These are phyloP conservation scores for Pseudocercospora crystallina DNA, from an alignment of 2,329 filamentous ascomycete genomes.

Conservation along the genomic window DNA sequence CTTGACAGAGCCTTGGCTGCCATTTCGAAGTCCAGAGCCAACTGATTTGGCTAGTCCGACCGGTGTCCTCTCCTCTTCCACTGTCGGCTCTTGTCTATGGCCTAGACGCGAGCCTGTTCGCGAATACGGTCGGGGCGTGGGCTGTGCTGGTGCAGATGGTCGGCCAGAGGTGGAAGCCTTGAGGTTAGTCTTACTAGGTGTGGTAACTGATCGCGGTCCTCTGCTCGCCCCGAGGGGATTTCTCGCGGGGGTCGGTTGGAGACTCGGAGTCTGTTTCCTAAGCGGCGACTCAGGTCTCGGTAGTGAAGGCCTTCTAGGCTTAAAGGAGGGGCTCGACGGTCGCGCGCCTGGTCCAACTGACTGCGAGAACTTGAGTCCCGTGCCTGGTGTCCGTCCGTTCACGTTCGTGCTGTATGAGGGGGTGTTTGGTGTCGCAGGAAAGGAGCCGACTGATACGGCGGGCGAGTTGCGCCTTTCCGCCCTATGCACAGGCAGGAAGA, in stretches of 20 bases:
- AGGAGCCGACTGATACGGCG: conserved; percentile 52
- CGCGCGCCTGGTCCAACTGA: conserved; percentile 73
- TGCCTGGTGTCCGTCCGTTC: conserved; percentile 45
- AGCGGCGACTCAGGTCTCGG: conserved; percentile 84
- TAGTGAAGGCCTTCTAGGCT: conserved; percentile 73
- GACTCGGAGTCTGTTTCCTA: conserved; percentile 59
- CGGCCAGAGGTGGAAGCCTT: conserved; percentile 55
- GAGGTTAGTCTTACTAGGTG: conserved; percentile 31
- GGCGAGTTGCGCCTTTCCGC: conserved; percentile 67
- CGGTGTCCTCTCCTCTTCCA: conserved; percentile 37
- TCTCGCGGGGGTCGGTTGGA: conserved; percentile 58
- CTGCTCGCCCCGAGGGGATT: conserved; percentile 53
- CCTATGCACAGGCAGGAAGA: conserved; percentile 87
- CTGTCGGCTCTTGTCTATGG: conserved; percentile 41
- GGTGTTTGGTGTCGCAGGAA: conserved; percentile 69
- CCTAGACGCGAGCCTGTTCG: conserved; percentile 49
- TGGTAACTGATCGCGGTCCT: conserved; percentile 50
- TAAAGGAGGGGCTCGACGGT: conserved; percentile 69
- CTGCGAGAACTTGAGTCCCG: conserved; percentile 76
- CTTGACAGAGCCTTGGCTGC: conserved; percentile 40
- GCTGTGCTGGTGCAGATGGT: conserved; percentile 34
- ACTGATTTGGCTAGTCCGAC: conserved; percentile 17
- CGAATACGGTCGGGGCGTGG: conserved; percentile 46
- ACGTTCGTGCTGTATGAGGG: conserved; percentile 58
- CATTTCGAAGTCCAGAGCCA: conserved; percentile 46